Conservation (phyloP, 805 yeast genomes). For the Lachancea sp. region DNA sequence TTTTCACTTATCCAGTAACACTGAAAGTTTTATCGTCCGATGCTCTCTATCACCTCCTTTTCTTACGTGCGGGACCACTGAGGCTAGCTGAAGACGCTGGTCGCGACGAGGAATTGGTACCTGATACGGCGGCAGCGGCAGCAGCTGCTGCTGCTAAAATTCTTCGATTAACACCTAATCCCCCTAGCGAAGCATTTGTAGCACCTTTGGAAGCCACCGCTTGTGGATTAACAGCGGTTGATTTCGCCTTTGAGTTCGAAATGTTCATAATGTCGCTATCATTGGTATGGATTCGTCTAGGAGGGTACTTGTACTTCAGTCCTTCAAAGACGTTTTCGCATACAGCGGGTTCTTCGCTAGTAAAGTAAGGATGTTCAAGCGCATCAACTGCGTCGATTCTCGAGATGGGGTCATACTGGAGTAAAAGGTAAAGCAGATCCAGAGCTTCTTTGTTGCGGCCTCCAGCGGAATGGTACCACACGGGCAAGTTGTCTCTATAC, state of each 20-base stretch:
- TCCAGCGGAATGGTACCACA: slow-evolving; percentile 84
- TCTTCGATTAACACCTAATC: slow-evolving; percentile 32
- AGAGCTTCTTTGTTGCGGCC: slow-evolving; percentile 66
- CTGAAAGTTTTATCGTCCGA: background rate
- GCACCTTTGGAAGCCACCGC: slow-evolving; percentile 14
- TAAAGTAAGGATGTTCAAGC: slow-evolving; percentile 69
- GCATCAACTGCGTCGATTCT: slow-evolving; percentile 77
- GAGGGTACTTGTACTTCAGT: slow-evolving; percentile 68
- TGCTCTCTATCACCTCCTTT: slow-evolving; percentile 17
- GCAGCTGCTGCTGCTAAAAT: slow-evolving; percentile 36
- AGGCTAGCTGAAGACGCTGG: slow-evolving; percentile 5
- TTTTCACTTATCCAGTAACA: background rate
- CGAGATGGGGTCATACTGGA: slow-evolving; percentile 77
- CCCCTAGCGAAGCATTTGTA: slow-evolving; percentile 24
- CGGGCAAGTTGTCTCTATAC: slow-evolving; percentile 47
- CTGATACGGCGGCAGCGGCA: slow-evolving; percentile 34
- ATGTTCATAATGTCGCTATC: slow-evolving; percentile 63
- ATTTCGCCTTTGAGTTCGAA: slow-evolving; percentile 20
- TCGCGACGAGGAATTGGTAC: slow-evolving; percentile 16
- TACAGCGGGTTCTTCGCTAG: slow-evolving; percentile 55
- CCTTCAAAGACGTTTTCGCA: slow-evolving; percentile 76
- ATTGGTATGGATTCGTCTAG: slow-evolving; percentile 78
- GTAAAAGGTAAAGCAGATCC: slow-evolving; percentile 51
- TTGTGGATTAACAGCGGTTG: slow-evolving; percentile 18
- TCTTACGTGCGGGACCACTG: slow-evolving; percentile 26